A percentile compares a stretch with the other conserved stretches of the same genome.
phyloP scores from a whole-genome alignment of 2,329 filamentous ascomycete genomes.

The Xylariales sp. region DNA sequence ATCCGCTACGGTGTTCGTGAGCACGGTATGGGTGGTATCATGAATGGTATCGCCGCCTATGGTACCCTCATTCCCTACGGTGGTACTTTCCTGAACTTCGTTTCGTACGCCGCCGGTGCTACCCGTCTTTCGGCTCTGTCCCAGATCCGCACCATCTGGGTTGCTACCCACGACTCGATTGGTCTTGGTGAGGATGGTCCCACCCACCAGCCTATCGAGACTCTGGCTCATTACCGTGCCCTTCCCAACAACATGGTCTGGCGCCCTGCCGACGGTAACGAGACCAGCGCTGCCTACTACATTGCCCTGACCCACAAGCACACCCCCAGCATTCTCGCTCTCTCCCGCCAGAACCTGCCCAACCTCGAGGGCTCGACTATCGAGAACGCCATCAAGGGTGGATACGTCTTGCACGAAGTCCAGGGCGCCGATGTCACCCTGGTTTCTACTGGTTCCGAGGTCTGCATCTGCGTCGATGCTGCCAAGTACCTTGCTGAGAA shows the following conservation, averaged over 20 bases:
- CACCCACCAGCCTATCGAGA: conserved; percentile 99
- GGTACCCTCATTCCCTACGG: conserved; percentile 90
- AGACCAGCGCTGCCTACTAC: conserved; percentile 97
- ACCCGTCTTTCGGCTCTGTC: conserved; percentile 92
- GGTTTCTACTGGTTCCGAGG: conserved; percentile 93
- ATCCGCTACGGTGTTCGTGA: conserved; percentile 89
- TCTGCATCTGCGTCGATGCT: conserved; percentile 87
- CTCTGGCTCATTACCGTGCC: conserved; percentile 95
- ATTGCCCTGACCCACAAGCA: conserved; percentile 83
- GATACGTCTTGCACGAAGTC: conserved; percentile 83
- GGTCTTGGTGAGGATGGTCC: conserved; percentile 98
- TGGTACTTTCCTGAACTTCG: conserved; percentile 99
- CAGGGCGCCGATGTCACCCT: conserved; percentile 83
- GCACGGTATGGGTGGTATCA: conserved; percentile 87
- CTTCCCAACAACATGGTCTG: conserved; percentile 99
- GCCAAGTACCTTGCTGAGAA: conserved; percentile 88
- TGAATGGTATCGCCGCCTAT: conserved; percentile 94
- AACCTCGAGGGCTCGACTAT: conserved; percentile 94
- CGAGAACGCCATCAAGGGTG: conserved; percentile 88
- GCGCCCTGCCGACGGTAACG: conserved; percentile 97
- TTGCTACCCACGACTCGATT: conserved; percentile 98
- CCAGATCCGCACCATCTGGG: conserved; percentile 86
- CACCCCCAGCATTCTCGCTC: conserved; percentile 88
- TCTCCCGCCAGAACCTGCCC: conserved; percentile 97
- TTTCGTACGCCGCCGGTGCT: conserved; percentile 93